Conservation (phyloP, 306 rosid species). For the Pyrus betulifolia region DNA sequence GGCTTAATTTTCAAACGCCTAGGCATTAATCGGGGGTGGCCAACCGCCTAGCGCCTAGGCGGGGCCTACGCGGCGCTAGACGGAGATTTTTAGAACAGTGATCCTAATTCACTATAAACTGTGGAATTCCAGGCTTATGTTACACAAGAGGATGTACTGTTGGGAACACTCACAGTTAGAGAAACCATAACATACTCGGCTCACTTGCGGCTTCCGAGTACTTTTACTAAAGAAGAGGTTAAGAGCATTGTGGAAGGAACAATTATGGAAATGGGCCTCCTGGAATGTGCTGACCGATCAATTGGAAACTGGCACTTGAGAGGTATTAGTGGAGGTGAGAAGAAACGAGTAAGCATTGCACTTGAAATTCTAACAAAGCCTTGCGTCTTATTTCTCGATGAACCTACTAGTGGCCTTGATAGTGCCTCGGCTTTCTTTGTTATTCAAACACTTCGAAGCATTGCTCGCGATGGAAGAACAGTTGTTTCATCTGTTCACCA, state of each 20-base stretch:
- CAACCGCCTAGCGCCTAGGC: no score
- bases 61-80: no score
- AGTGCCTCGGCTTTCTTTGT: slow-evolving; percentile 84
- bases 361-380: slow-evolving; percentile 82
- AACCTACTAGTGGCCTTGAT: slow-evolving; percentile 88
- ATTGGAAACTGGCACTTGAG: slow-evolving; percentile 82
- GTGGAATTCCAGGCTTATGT: slow-evolving; percentile 61
- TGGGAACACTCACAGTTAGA: slow-evolving; percentile 67
- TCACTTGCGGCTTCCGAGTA: slow-evolving; percentile 51
- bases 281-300: slow-evolving; percentile 62
- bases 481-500: slow-evolving; percentile 82
- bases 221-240: slow-evolving; percentile 47
- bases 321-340: slow-evolving; percentile 85
- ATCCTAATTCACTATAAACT: background rate
- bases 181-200: slow-evolving; percentile 77
- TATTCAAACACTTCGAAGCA: slow-evolving; percentile 64
- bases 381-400: slow-evolving; percentile 67
- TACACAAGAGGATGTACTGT: slow-evolving; percentile 77
- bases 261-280: slow-evolving; percentile 83
- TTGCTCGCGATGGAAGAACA: slow-evolving; percentile 73
- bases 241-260: slow-evolving; percentile 51
- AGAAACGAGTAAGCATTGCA: slow-evolving; percentile 79
- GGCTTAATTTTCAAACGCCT: no score
- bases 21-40: no score
- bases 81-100: no score